These are phyloP conservation scores for Butyriboletus appendiculatus DNA, from an alignment of 1,284 basidiomycete species.

Conservation along the genomic window DNA sequence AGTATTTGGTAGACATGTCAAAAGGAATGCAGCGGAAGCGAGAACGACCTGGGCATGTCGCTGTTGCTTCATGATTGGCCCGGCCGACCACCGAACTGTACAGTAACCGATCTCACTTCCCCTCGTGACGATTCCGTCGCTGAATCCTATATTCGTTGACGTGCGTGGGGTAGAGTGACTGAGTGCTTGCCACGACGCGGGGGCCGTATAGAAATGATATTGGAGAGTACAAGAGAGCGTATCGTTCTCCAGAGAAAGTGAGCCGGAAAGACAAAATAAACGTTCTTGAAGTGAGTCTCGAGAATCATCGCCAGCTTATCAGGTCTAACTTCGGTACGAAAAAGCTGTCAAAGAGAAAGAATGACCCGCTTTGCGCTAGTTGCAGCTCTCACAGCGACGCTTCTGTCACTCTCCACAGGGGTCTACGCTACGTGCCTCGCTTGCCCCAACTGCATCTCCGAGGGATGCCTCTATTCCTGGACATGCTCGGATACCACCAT, in stretches of 20 bases:
- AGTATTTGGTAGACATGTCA: background rate
- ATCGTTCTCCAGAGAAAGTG: background rate
- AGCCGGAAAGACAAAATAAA: background rate
- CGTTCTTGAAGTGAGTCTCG: background rate
- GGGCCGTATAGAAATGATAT: background rate
- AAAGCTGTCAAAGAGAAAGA: background rate
- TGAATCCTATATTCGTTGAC: background rate
- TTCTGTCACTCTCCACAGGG: background rate
- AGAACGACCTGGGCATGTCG: background rate
- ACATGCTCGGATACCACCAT: slow-evolving; percentile 1
- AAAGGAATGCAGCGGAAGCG: background rate
- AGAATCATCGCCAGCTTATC: background rate
- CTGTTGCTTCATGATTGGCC: background rate
- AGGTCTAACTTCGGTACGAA: background rate
- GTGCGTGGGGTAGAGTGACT: background rate
- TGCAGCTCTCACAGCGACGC: background rate
- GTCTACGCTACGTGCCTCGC: background rate
- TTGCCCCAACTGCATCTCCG: background rate
- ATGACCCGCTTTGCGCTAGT: background rate
- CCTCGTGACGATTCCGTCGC: background rate
- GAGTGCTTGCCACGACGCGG: background rate
- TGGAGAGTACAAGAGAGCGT: background rate
- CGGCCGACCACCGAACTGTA: background rate
- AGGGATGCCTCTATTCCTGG: slow-evolving; percentile 6
- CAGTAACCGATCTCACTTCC: background rate